These are phyloP conservation scores for Fusarium setosum DNA, from an alignment of 2,329 filamentous ascomycete species.

Conservation along the genomic window DNA sequence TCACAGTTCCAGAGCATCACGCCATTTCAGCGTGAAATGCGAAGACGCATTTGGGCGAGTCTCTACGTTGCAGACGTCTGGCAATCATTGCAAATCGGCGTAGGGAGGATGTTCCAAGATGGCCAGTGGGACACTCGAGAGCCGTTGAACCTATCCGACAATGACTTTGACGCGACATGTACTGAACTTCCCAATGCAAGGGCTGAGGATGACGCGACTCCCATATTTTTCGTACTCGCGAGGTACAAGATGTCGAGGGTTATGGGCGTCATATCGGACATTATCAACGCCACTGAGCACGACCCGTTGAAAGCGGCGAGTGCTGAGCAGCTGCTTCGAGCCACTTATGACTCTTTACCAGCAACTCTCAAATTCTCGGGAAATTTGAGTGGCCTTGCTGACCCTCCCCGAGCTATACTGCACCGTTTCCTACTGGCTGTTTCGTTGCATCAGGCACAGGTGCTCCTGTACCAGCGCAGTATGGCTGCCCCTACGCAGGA, in stretches of 20 bases:
- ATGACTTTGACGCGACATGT: constrained; percentile 1
- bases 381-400: neutral
- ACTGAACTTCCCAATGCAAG: neutral
- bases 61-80: neutral
- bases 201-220: neutral
- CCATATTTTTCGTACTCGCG: neutral
- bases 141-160: constrained; percentile 2
- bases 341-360: neutral
- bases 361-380: neutral
- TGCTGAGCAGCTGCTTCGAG: neutral
- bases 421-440: neutral
- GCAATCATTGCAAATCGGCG: constrained; percentile 9
- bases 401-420: neutral
- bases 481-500: neutral
- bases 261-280: constrained; percentile 1
- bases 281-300: neutral
- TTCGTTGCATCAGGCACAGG: neutral
- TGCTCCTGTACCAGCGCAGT: neutral
- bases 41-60: constrained; percentile 7
- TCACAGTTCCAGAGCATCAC: constrained; percentile 7
- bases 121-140: constrained; percentile 6
- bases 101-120: constrained; percentile 8
- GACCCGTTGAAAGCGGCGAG: neutral
- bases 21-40: constrained; percentile 5
- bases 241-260: constrained; percentile 4